A percentile compares a stretch with the other conserved stretches of the same genome.
Conservation (phyloP, 1,284 basidiomycete species). For the Phlebopus sp. region DNA sequence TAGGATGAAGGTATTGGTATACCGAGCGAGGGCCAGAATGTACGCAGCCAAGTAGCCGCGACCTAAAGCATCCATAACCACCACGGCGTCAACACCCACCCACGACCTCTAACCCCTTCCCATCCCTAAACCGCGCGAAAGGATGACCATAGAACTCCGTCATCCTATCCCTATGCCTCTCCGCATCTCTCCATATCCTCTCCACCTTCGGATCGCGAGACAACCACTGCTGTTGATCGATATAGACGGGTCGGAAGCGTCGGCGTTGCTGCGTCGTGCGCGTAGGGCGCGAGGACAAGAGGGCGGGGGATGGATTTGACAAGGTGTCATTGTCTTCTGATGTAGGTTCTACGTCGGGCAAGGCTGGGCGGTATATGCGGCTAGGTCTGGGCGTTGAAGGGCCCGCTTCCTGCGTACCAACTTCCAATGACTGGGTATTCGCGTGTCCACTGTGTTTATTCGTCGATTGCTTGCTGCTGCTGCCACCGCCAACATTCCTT, state of each 20-base stretch:
- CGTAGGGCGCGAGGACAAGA: slow-evolving; percentile 11
- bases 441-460: not conserved
- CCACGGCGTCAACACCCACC: no score
- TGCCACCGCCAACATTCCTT: slow-evolving; percentile 1
- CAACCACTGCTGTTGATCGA: slow-evolving; percentile 32
- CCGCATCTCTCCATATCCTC: slow-evolving; percentile 23
- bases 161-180: slow-evolving; percentile 16
- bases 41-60: no score
- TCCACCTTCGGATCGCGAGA: slow-evolving; percentile 30
- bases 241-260: slow-evolving; percentile 28
- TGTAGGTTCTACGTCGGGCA: not conserved
- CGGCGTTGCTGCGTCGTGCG: slow-evolving; percentile 5
- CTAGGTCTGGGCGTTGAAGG: slow-evolving; percentile 27
- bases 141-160: slow-evolving; percentile 12
- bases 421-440: not conserved
- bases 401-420: slow-evolving; percentile 7
- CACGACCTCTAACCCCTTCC: not conserved
- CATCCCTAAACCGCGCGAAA: slow-evolving; percentile 6
- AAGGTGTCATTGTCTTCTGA: slow-evolving; percentile 1
- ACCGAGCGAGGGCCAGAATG: no score
- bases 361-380: not conserved
- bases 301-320: slow-evolving; percentile 11
- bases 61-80: no score
- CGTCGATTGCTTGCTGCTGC: slow-evolving; percentile 1
- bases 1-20: no score